These are phyloP conservation scores for Pythium plurisporium DNA, from an alignment of 352 stramenopile species.

Conservation along the genomic window DNA sequence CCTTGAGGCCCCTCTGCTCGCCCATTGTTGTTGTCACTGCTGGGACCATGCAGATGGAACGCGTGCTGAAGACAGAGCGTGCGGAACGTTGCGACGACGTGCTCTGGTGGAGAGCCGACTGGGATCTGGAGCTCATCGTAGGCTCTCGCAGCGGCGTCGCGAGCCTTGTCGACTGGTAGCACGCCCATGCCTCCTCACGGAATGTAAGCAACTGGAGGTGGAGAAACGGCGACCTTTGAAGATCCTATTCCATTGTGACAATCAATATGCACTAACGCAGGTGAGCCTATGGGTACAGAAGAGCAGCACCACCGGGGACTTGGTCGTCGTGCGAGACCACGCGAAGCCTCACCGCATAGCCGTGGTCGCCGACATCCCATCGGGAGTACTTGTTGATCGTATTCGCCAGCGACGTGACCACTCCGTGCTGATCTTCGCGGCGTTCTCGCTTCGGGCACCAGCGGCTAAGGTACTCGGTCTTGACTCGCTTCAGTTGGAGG, in stretches of 20 bases:
- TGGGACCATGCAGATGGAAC: slow-evolving; percentile 21
- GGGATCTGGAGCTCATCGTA: slow-evolving; percentile 58
- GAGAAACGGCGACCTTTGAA: slow-evolving; percentile 11
- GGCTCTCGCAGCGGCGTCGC: slow-evolving; percentile 36
- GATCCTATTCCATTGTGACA: slow-evolving; percentile 6
- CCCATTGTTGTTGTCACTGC: neutral
- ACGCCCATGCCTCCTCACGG: slow-evolving; percentile 13
- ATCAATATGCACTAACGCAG: slow-evolving; percentile 12
- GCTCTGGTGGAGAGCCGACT: slow-evolving; percentile 39
- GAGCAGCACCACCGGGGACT: slow-evolving; percentile 18
- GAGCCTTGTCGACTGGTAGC: slow-evolving; percentile 21
- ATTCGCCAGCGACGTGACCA: slow-evolving; percentile 13
- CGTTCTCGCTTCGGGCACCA: slow-evolving; percentile 15
- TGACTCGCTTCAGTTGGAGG: slow-evolving; percentile 28
- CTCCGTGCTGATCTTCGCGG: neutral
- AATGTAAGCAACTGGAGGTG: neutral
- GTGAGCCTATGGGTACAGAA: slow-evolving; percentile 9
- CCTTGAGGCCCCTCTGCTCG: too few species aligned
- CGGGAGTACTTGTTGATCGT: slow-evolving; percentile 18
- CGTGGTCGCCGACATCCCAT: slow-evolving; percentile 12
- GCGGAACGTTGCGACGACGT: slow-evolving; percentile 47
- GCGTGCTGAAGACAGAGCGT: slow-evolving; percentile 38
- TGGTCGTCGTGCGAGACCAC: slow-evolving; percentile 18
- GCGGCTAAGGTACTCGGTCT: neutral
- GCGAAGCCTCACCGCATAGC: slow-evolving; percentile 9